A percentile compares a stretch with the other conserved stretches of the same genome.
These are phyloP conservation scores for Draba incana DNA, from an alignment of 345 rosid genomes.

Conservation along the genomic window DNA sequence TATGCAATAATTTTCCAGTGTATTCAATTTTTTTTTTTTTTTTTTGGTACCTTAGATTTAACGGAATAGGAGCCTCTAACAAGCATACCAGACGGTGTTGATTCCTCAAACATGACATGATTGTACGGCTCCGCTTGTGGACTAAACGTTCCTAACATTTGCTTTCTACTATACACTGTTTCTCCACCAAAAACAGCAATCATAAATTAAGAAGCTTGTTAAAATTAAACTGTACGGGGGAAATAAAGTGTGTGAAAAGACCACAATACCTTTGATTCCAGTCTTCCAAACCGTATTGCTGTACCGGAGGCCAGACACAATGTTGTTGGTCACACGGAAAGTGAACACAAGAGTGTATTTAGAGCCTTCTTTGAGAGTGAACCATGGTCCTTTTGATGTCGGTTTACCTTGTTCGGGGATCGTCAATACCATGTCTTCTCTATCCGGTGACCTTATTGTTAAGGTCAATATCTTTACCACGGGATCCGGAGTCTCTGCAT, in stretches of 20 bases:
- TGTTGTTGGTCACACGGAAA: conserved; percentile 82
- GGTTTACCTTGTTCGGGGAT: conserved; percentile 66
- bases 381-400: conserved; percentile 70
- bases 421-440: conserved; percentile 71
- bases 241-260: background rate
- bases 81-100: conserved; percentile 84
- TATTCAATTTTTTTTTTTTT: background rate
- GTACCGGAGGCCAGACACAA: conserved; percentile 84
- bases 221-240: background rate
- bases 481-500: conserved; percentile 74
- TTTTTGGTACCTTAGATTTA: conserved; percentile 59
- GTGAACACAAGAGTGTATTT: conserved; percentile 65
- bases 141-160: conserved; percentile 92
- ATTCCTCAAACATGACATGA: conserved; percentile 74
- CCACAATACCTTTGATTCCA: conserved; percentile 58
- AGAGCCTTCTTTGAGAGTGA: conserved; percentile 88
- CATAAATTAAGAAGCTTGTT: background rate
- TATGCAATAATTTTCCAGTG: background rate
- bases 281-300: conserved; percentile 83
- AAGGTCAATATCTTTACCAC: conserved; percentile 77
- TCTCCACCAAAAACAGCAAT: background rate
- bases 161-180: conserved; percentile 78
- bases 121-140: conserved; percentile 82
- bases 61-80: conserved; percentile 89
- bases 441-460: conserved; percentile 66